Conservation (phyloP, 2,329 filamentous ascomycete genomes). For the Aureobasidium sp. region DNA sequence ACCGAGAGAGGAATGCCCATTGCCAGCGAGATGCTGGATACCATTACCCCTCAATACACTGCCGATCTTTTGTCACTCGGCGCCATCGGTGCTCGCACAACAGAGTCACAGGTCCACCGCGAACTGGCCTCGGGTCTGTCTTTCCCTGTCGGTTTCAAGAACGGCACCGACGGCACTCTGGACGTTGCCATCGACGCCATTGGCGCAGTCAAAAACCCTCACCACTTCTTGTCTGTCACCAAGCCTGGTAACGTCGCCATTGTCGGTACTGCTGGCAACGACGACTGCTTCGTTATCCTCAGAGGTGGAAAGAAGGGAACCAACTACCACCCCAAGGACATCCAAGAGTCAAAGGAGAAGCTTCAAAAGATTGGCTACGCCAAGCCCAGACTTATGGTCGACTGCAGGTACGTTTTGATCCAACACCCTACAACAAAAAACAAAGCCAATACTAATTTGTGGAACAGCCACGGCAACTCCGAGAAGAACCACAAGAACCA, state of each 20-base stretch:
- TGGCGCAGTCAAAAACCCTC: constrained; percentile 81
- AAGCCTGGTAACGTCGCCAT: constrained; percentile 95
- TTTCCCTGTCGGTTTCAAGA: constrained; percentile 99
- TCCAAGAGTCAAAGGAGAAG: constrained; percentile 73
- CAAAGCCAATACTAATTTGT: neutral
- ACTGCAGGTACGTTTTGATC: constrained; percentile 51
- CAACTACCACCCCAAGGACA: constrained; percentile 84
- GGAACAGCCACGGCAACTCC: constrained; percentile 72
- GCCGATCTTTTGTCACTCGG: constrained; percentile 87
- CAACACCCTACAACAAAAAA: neutral
- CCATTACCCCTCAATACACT: constrained; percentile 94
- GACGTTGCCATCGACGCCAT: constrained; percentile 92
- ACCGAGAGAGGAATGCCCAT: constrained; percentile 91
- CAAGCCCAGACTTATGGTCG: constrained; percentile 80
- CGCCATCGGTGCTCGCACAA: constrained; percentile 91
- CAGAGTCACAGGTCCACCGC: constrained; percentile 90
- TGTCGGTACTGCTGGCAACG: constrained; percentile 88
- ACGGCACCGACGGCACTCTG: constrained; percentile 88
- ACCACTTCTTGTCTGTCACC: constrained; percentile 95
- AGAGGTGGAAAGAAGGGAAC: constrained; percentile 88
- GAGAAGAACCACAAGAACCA: constrained; percentile 96
- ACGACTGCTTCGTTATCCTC: constrained; percentile 94
- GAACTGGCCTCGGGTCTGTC: constrained; percentile 89
- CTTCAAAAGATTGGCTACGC: constrained; percentile 64
- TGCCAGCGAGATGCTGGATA: constrained; percentile 96